Percentiles rank a stretch among this genome's conserved stretches.
Evolutionary conservation across 176 grass and related monocot species (phyloP).

Genomic region (Dendrocalamus sinicus): DNA sequence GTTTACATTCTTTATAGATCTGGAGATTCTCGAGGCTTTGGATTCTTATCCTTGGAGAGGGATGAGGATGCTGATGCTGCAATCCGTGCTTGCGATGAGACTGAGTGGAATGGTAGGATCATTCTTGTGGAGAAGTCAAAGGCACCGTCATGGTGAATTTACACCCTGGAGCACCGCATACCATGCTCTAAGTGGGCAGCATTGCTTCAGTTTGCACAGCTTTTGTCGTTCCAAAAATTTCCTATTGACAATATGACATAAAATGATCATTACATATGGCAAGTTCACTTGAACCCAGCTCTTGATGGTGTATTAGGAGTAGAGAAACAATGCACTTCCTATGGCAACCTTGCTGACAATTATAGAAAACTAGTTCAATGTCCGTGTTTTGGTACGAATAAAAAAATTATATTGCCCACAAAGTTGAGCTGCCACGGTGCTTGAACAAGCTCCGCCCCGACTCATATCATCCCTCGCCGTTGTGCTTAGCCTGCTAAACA

Average conservation of each 20-base stretch:
- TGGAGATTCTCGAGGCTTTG: conserved; percentile 87
- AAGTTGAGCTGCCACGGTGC: too few species aligned
- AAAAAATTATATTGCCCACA: too few species aligned
- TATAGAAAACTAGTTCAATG: not conserved
- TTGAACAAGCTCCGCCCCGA: too few species aligned
- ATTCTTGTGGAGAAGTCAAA: conserved; percentile 96
- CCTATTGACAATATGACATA: conserved; percentile 57
- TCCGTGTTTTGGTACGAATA: too few species aligned
- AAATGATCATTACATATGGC: conserved; percentile 49
- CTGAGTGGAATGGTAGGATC: conserved; percentile 84
- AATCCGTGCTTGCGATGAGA: conserved; percentile 78
- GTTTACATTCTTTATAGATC: conserved; percentile 53
- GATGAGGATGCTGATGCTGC: conserved; percentile 92
- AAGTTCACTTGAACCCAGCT: conserved; percentile 60
- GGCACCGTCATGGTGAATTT: conserved; percentile 59
- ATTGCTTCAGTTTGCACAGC: conserved; percentile 47
- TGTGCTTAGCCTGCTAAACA: too few species aligned
- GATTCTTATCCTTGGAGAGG: conserved; percentile 78
- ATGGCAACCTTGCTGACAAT: conserved; percentile 46
- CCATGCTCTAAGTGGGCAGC: not conserved
- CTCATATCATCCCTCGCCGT: too few species aligned
- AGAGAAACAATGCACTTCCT: conserved; percentile 53
- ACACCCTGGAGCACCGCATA: conserved; percentile 8
- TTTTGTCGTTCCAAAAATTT: conserved; percentile 45
- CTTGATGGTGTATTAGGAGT: conserved; percentile 60